Base-by-base conservation (phyloP, 805 yeast species). In the Cyberlindnera galapagoensis region DNA sequence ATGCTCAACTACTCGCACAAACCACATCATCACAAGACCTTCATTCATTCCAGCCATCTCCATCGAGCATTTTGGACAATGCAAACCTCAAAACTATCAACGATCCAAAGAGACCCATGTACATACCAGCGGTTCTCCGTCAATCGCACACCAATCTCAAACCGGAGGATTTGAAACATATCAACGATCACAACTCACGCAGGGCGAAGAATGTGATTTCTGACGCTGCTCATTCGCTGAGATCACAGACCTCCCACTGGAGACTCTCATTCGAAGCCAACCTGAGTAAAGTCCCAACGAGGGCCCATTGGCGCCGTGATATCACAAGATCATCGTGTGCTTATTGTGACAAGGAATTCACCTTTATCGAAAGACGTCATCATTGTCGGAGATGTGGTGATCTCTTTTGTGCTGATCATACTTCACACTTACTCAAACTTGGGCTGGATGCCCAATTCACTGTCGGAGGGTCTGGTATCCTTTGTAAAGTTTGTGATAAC, bases 321-420 rank as follows among this genome's bases (percentile, higher is more conserved):
- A 69, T 69, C 28, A 53, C 72, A 14, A 73, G 82, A 22, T 56
- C 64, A 29, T 65, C 70, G 30, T 90, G 97, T 55, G 67, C 72
- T 10, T 67, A 69, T 17, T 90, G 97, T 59, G 62, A 67, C 31
- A 73, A 69, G 47, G 52, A 65, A 12, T 88, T 90, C 60, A 79
- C 87, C 22, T 77, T 78, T 46, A 80, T 76, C 63, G 95, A 71
- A 54, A 71, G 88, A 46, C 69, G 78, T 42, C 94, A 83, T 51
- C 94, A 83, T 60, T 83, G 94, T 53, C 71, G 94, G 33, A 78
- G 79, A 52, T 83, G 94, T 56, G 94, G 94, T 22, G 85, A 81
- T 24, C 72, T 83, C 14, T 83, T 74, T 49, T 83, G 94, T 55
- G 73, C 75, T 21, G 74, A 70, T 39, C 88, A 84, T 55, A 67